phyloP scores from a whole-genome alignment of 2,329 filamentous ascomycete species.

The Cordyceps militaris region DNA sequence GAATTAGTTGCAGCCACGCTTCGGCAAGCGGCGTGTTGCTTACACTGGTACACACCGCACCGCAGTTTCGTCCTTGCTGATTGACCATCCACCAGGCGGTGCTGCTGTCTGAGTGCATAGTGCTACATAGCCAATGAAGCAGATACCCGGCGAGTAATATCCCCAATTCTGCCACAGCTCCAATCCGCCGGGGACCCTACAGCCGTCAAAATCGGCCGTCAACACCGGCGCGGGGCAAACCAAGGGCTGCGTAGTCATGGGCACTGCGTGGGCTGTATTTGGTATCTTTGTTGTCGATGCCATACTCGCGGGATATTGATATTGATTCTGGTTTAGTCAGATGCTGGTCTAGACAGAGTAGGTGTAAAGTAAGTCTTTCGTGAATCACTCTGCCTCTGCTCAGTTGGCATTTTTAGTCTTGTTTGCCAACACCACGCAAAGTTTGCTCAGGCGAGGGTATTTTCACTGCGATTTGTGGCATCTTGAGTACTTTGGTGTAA shows the following conservation, averaged over 20 bases:
- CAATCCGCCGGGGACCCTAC: constrained; percentile 19
- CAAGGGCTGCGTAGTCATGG: constrained; percentile 19
- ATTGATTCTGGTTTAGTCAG: too few species aligned
- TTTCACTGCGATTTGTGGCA: too few species aligned
- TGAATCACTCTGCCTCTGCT: not conserved
- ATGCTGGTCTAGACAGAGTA: not conserved
- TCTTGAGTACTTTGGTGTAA: not conserved
- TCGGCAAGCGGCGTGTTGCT: constrained; percentile 8
- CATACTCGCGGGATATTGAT: constrained; percentile 2
- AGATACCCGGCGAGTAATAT: constrained; percentile 26
- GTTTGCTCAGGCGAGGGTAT: not conserved
- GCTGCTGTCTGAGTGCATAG: constrained; percentile 20
- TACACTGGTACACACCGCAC: constrained; percentile 23
- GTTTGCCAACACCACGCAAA: not conserved
- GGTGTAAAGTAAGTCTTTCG: not conserved
- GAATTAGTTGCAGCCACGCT: not conserved
- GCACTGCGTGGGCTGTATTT: constrained; percentile 16
- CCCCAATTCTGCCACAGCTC: constrained; percentile 21
- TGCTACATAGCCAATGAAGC: constrained; percentile 23
- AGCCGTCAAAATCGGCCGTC: constrained; percentile 18
- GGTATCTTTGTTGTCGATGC: constrained; percentile 7
- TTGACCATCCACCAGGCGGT: constrained; percentile 16
- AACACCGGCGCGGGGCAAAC: constrained; percentile 18
- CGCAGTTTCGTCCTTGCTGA: constrained; percentile 21
- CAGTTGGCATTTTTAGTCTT: not conserved